These are phyloP conservation scores for Tympanopsis confertula DNA, from an alignment of 2,329 filamentous ascomycete genomes.

Conservation along the genomic window DNA sequence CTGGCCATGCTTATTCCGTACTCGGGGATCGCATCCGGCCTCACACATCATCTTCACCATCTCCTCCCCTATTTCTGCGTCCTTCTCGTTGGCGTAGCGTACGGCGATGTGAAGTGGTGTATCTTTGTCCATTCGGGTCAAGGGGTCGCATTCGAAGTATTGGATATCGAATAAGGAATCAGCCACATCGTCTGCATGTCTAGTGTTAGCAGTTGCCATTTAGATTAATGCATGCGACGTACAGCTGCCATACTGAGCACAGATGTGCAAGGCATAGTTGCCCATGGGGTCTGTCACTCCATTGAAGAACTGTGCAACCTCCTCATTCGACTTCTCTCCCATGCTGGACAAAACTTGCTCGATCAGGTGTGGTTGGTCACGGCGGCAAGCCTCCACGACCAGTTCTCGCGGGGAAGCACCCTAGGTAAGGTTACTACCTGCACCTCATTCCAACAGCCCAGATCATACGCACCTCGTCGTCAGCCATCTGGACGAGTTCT, in stretches of 20 bases:
- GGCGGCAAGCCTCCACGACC: slow-evolving; percentile 1
- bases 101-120: slow-evolving; percentile 30
- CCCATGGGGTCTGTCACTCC: not conserved
- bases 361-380: slow-evolving; percentile 1
- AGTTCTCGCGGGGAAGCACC: slow-evolving; percentile 1
- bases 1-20: slow-evolving; percentile 31
- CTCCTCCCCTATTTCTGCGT: slow-evolving; percentile 23
- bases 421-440: too few species aligned
- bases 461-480: too few species aligned
- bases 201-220: not conserved
- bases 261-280: slow-evolving; percentile 1
- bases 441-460: too few species aligned
- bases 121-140: slow-evolving; percentile 29
- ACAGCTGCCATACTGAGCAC: not conserved
- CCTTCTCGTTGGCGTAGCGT: slow-evolving; percentile 30
- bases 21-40: slow-evolving; percentile 31
- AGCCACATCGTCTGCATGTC: slow-evolving; percentile 28
- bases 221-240: not conserved
- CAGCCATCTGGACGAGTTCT: too few species aligned
- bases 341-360: not conserved
- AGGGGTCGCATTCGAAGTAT: slow-evolving; percentile 32
- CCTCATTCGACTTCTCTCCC: not conserved
- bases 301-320: not conserved
- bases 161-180: slow-evolving; percentile 31
- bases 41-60: slow-evolving; percentile 36